These are phyloP conservation scores for Pseudophaeomoniella oleicola DNA, from an alignment of 2,329 filamentous ascomycete genomes.

Conservation along the genomic window DNA sequence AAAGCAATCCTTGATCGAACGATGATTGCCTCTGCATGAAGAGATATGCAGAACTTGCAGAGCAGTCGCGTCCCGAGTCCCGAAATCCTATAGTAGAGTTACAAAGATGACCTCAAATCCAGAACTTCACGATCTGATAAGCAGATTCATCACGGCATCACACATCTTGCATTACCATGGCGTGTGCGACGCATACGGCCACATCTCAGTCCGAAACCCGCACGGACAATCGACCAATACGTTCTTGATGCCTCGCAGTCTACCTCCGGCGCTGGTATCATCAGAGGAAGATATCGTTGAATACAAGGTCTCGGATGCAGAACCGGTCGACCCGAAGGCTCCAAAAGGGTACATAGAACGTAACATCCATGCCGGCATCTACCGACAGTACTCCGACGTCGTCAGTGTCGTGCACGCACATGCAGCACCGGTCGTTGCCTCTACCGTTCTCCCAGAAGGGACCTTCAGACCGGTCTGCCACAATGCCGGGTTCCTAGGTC, in stretches of 20 bases:
- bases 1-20: no score
- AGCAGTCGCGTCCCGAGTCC: no score
- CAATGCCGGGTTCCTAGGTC: slow-evolving; percentile 29
- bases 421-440: slow-evolving; percentile 27
- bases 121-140: not conserved
- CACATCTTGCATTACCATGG: slow-evolving; percentile 37
- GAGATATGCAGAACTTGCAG: no score
- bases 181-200: slow-evolving; percentile 40
- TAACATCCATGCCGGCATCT: slow-evolving; percentile 33
- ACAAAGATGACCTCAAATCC: no score
- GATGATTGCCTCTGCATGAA: no score
- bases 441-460: slow-evolving; percentile 20
- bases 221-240: slow-evolving; percentile 23
- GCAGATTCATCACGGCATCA: slow-evolving; percentile 27
- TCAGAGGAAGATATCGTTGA: slow-evolving; percentile 30
- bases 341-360: slow-evolving; percentile 28
- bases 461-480: slow-evolving; percentile 25
- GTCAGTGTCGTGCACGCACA: slow-evolving; percentile 31
- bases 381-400: slow-evolving; percentile 24
- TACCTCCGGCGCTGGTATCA: slow-evolving; percentile 33
- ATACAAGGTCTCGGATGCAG: slow-evolving; percentile 28
- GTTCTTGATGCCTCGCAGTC: slow-evolving; percentile 34
- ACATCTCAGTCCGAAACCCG: slow-evolving; percentile 38
- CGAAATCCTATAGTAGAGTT: no score
- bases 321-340: slow-evolving; percentile 23